Evolutionary conservation across 306 rosid genomes (phyloP), one percentile per base, ranked within the genome.

Genomic region (Acmispon strigosus): DNA sequence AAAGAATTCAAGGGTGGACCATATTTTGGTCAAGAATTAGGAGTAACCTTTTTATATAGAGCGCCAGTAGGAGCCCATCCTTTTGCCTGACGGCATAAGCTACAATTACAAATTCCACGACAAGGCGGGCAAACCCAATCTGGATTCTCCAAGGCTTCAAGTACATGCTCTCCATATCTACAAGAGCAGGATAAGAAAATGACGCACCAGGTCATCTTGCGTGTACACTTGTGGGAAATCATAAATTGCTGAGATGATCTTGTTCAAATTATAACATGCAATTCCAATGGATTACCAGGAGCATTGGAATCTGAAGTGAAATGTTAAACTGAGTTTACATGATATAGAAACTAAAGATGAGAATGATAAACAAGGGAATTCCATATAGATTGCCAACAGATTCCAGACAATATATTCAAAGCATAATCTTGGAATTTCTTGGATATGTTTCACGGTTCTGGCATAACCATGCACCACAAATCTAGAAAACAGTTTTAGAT

Each of bases 61-160:
- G 63, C 0, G 20, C 99, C 99, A 53, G 97, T 94, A 4, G 97
- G 91, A 53, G 85, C 76, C 99, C 97, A 94, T 43, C 99, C 97
- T 83, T 87, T 91, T 39, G 90, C 87, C 58, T 84, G 84, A 60
- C 99, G 88, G 73, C 99, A 95, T 16, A 95, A 82, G 72, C 99
- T 95, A 83, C 99, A 95, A 78, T 95, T 95, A 85, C 99, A 95
- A 77, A 91, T 91, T 85, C 96, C 99, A 24, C 99, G 97, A 86
- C 99, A 95, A 54, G 43, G 85, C 0, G 96, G 99, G 73, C 97
- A 91, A 59, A 76, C 64, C 99, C 99, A 95, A 70, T 77, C 43
- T 52, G 89, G 86, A 74, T 91, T 80, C 73, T 85, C 74, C 55
- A 70, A 47, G 56, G 96, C 99, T 84, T 95, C 96, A 69, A 87